Evolutionary conservation across 768 basidiomycete genomes (phyloP), one percentile per base, ranked within the genome.

Genomic region (Rhizopogon roseolus): DNA sequence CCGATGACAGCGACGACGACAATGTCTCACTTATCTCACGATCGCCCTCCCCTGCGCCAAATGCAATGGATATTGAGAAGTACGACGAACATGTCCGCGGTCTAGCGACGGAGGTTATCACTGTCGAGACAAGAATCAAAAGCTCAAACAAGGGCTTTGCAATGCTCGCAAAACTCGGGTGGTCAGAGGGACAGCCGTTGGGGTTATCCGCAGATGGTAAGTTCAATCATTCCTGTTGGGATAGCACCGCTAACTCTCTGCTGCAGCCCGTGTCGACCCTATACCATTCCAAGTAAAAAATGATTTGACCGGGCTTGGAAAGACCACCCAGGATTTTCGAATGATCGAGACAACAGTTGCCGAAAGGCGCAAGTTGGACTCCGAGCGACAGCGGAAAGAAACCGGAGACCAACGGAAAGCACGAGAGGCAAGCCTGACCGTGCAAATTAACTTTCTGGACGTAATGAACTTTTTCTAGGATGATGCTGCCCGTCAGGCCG

Each of bases 301-400:
- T 37, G 91, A 93, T 62, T 73, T 81, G 41, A 89, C 85, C 22
- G 91, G 91, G 11, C 76, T 93, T 16, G 91, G 91, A 14, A 93
- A 91, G 65, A 76, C 76, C 4, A 86, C 68, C 51, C 88, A 90
- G 64, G 91, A 93, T 66, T 81, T 88, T 40, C 81, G 82, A 39
- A 86, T 92, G 84, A 88, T 91, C 43, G 89, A 92, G 67, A 84
- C 86, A 0, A 91, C 90, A 7, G 90, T 92, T 25, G 86, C 90
- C 7, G 87, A 89, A 60, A 81, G 91, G 29, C 84, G 90, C 10
- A 87, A 72, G 41, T 70, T 93, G 14, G 89, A 91, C 61, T 90
- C 90, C 2, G 91, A 93, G 66, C 79, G 88, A 36, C 87, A 89
- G 64, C 81, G 77, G 49, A 87, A 82, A 64, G 91, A 93, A 69